Evolutionary conservation across 441 rosid species (phyloP), one percentile per base, ranked within the genome.

Genomic region (Cnidoscolus chayamansa): DNA sequence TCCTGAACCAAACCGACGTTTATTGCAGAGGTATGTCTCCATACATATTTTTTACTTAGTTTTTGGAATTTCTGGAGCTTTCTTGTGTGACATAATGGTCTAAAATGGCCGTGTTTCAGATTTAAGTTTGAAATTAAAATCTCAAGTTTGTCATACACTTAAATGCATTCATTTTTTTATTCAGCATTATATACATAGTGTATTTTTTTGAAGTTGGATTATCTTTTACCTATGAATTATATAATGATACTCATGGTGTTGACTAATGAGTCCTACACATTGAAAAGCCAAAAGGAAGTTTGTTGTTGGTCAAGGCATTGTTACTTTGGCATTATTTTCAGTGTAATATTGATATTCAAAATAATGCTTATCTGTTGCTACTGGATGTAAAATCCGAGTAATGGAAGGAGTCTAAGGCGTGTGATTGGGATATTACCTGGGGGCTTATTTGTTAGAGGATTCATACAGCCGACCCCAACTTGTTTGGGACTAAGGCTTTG

Each of bases 1-100:
- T 86, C 99, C 99, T 43, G 98, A 95, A 81, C 99, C 99, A 72
- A 95, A 95, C 75, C 86, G 97, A 72, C 97, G 93, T 64, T 80
- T 96, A 74, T 83, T 95, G 74, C 97, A 93, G 79, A 90, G 98
- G 99, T 86, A 78, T 71, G 56, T 67, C 40, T 77, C 20, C 43
- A 59, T 67, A 4, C 32, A 55, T 32, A n/a, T 45, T 61, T 68
- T 71, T 72, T 48, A 2, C n/a, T 17, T 55, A 31, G 10, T 61
- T 55, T 67, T 50, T 61, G n/a, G n/a, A 59, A 10, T 62, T 60
- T 76, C 16, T 50, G 35, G 11, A 37, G 16, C 67, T 68, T 45
- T 55, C 25, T 53, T 54, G 63, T 68, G 11, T 1, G 43, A 19
- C 37, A 2, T 2, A 35, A 10, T 37, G 0, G n/a, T 54, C 70